A percentile compares a stretch with the other conserved stretches of the same genome.
Conservation (phyloP, 1,139 yeast species). For the Debaryomyces robertsiae region DNA sequence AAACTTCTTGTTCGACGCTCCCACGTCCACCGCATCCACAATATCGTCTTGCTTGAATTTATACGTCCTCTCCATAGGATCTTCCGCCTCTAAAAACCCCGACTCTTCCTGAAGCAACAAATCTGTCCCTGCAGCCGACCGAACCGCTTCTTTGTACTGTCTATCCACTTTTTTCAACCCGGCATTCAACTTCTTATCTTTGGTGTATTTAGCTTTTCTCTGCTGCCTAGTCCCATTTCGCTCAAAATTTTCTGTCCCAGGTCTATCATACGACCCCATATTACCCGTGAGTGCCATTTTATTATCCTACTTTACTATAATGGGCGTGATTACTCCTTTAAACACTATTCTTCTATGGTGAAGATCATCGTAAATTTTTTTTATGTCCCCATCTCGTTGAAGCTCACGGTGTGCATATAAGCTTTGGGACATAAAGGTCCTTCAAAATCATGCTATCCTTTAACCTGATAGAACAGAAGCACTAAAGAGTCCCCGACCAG, state of each 20-base stretch:
- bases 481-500: no score
- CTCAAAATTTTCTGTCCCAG: constrained; percentile 22
- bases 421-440: no score
- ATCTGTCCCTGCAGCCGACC: constrained; percentile 85
- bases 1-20: constrained; percentile 75
- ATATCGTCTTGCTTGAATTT: constrained; percentile 84
- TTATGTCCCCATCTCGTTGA: constrained; percentile 6
- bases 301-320: not conserved
- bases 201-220: constrained; percentile 33
- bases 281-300: constrained; percentile 19
- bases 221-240: constrained; percentile 19
- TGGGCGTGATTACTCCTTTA: not conserved
- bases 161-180: constrained; percentile 68
- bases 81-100: constrained; percentile 90
- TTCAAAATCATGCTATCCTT: no score
- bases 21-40: constrained; percentile 71
- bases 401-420: constrained; percentile 4
- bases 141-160: constrained; percentile 75
- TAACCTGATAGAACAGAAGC: no score
- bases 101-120: constrained; percentile 78
- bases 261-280: constrained; percentile 25
- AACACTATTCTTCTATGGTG: not conserved
- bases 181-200: constrained; percentile 65
- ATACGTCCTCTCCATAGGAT: constrained; percentile 82
- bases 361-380: constrained; percentile 9